These are phyloP conservation scores for Effrenium voratum DNA, from an alignment of 73 alveolate genomes.

Conservation along the genomic window DNA sequence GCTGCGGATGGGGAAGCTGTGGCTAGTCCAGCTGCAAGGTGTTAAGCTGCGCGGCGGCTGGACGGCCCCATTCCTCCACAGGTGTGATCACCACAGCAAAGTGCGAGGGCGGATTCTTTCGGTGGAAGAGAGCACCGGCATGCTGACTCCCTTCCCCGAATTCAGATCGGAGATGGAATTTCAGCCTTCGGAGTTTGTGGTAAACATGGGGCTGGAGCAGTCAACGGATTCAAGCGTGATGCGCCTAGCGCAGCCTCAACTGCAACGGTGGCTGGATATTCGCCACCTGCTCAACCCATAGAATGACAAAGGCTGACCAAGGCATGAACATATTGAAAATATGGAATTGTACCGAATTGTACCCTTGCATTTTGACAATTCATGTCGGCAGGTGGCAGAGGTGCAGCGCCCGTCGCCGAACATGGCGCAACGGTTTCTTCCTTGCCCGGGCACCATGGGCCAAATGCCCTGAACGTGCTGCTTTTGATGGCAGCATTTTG, in stretches of 20 bases:
- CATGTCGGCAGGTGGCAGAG: too few relatives aligned
- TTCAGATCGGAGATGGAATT: constrained; percentile 7
- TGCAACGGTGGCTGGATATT: constrained; percentile 87
- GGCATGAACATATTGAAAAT: too few relatives aligned
- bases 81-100: constrained; percentile 37
- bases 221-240: neutral
- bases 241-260: constrained; percentile 6
- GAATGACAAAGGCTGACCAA: too few relatives aligned
- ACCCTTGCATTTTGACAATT: too few relatives aligned
- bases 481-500: too few relatives aligned
- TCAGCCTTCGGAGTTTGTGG: constrained; percentile 54
- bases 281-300: too few relatives aligned
- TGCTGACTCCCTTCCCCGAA: constrained; percentile 71
- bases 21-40: constrained; percentile 48
- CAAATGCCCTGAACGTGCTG: too few relatives aligned
- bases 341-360: too few relatives aligned
- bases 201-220: neutral
- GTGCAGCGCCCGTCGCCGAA: too few relatives aligned
- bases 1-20: neutral
- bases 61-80: constrained; percentile 77
- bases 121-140: constrained; percentile 28
- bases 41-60: constrained; percentile 44
- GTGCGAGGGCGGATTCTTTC: constrained; percentile 26
- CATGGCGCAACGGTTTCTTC: too few relatives aligned
- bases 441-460: too few relatives aligned